phyloP scores from a whole-genome alignment of 768 basidiomycete species.

The Mycena metata region DNA sequence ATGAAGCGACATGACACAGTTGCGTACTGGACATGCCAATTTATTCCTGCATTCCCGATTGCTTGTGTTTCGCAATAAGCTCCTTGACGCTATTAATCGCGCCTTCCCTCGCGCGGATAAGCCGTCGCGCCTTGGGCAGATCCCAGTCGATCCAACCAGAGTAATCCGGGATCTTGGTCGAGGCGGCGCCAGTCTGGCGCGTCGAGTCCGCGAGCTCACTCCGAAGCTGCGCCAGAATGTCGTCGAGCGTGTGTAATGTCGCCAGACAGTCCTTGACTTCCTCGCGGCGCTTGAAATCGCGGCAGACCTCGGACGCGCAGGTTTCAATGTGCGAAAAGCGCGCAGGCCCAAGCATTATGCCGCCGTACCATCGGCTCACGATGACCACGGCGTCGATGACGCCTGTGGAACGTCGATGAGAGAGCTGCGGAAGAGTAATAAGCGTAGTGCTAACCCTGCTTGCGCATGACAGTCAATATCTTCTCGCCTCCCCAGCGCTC shows the following conservation, averaged over 20 bases:
- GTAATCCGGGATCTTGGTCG: constrained; percentile 61
- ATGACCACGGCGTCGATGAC: constrained; percentile 85
- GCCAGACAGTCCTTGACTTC: constrained; percentile 74
- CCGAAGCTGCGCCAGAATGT: constrained; percentile 69
- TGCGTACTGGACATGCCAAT: background rate
- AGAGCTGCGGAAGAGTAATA: too few relatives aligned
- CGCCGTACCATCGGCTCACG: constrained; percentile 86
- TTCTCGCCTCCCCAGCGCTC: constrained; percentile 79
- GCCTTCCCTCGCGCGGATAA: constrained; percentile 78
- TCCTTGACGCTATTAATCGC: constrained; percentile 73
- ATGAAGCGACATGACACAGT: background rate
- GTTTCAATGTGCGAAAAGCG: constrained; percentile 85
- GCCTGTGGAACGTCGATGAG: constrained; percentile 33
- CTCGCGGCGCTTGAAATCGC: constrained; percentile 73
- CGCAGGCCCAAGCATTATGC: constrained; percentile 81
- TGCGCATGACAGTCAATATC: constrained; percentile 76
- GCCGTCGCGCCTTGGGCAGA: constrained; percentile 72
- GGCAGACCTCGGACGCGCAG: constrained; percentile 82
- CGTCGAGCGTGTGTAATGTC: constrained; percentile 72
- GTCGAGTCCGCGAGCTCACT: constrained; percentile 54
- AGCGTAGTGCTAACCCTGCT: constrained; percentile 50
- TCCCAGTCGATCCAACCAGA: constrained; percentile 57
- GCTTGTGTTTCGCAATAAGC: constrained; percentile 61
- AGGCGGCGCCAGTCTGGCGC: constrained; percentile 21
- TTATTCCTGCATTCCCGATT: constrained; percentile 3